phyloP scores from a whole-genome alignment of 495 filamentous ascomycete genomes.

The Collariella sp. region DNA sequence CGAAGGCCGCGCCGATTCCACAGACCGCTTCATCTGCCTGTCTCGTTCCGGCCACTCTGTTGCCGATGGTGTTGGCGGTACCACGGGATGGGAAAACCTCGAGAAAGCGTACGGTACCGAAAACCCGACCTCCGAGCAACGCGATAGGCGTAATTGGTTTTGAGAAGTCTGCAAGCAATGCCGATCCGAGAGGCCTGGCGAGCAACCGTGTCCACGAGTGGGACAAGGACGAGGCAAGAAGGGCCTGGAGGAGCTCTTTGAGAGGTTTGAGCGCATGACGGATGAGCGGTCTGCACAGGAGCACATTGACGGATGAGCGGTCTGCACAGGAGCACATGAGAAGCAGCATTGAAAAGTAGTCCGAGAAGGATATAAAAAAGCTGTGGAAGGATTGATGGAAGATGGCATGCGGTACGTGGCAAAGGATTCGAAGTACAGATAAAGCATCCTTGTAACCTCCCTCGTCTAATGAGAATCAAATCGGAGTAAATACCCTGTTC shows the following conservation, averaged over 20 bases:
- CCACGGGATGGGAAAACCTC: conserved; percentile 13
- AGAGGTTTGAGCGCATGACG: too few species aligned
- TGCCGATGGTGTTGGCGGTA: conserved; percentile 21
- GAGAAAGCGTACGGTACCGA: conserved; percentile 16
- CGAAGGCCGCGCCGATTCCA: conserved; percentile 13
- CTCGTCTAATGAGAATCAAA: too few species aligned
- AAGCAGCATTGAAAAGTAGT: too few species aligned
- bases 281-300: background rate
- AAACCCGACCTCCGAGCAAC: conserved; percentile 11
- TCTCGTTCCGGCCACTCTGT: conserved; percentile 17
- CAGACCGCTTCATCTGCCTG: conserved; percentile 13
- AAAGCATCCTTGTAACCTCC: too few species aligned
- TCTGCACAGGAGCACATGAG: background rate
- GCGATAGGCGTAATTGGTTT: conserved; percentile 17
- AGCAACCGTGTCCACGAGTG: conserved; percentile 8
- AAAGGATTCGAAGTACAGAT: too few species aligned
- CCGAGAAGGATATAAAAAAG: too few species aligned
- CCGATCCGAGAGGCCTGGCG: conserved; percentile 15
- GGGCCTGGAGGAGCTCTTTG: background rate
- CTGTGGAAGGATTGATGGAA: too few species aligned
- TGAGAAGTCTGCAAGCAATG: conserved; percentile 17
- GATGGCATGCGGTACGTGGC: too few species aligned
- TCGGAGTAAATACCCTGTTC: too few species aligned
- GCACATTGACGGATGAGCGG: background rate
- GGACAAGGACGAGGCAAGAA: conserved; percentile 1